Base-by-base conservation (phyloP, 495 filamentous ascomycete genomes). In the Apiosordaria backusii region DNA sequence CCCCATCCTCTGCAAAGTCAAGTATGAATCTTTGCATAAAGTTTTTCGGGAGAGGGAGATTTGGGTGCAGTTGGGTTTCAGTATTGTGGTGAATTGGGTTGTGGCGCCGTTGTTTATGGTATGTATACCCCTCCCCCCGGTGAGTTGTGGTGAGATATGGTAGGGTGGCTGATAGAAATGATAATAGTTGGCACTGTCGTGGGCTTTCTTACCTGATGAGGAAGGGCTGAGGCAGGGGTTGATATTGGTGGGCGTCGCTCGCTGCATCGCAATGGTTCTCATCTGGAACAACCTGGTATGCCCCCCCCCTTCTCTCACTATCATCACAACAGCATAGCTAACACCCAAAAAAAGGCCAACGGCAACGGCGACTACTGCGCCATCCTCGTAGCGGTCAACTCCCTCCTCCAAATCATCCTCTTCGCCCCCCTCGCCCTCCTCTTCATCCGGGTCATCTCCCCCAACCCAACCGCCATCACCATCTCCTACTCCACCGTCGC, bases 91-190 rank as follows among this genome's bases (percentile, higher is more conserved):
- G 50, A 97, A 97, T 69, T 97, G 93, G 93, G 84, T 97, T 61
- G 74, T 97, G n/a, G 92, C 92, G 0, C 94, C 93, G 0, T 83
- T 97, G 13, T 76, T 97, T 27, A 97, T 97, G 94, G 91, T 92
- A 72, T 71, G 80, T 72, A 65, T 57, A 5, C 19, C 60, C 29
- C 40, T 45, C 9, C 4, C 13, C 27, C 18, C n/a, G n/a, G n/a
- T n/a, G n/a, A n/a, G n/a, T n/a, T n/a, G n/a, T n/a, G n/a, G n/a
- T n/a, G n/a, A 22, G 50, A 35, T 16, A 26, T 24, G 7, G 19
- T 7, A 24, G 26, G 22, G 29, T 18, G 57, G 22, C 40, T 61
- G 22, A 45, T 6, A 19, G 4, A 62, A 24, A n/a, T 52, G 6
- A 54, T 57, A 35, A 23, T 26, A 91, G 87, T 79, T 93, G 6